Conservation (phyloP, 2,329 filamentous ascomycete genomes). For the Pyricularia grisea region DNA sequence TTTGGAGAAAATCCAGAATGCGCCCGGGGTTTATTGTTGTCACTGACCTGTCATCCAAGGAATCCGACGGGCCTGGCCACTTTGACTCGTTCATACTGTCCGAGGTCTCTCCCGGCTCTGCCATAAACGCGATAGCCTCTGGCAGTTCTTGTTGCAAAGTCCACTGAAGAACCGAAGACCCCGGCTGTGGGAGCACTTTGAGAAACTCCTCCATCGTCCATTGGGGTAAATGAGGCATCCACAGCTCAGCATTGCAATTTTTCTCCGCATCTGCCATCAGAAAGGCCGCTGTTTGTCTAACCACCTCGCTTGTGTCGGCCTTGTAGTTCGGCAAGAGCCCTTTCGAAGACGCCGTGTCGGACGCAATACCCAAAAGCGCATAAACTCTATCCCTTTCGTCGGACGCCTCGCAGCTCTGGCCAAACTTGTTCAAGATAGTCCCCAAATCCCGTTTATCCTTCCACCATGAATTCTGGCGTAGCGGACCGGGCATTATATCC, state of each 20-base stretch:
- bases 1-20: background rate
- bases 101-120: background rate
- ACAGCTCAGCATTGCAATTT: background rate
- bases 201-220: background rate
- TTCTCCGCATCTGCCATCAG: background rate
- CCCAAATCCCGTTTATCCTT: background rate
- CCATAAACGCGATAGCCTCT: background rate
- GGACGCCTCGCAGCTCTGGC: background rate
- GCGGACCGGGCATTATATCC: background rate
- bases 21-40: background rate
- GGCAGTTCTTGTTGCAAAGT: background rate
- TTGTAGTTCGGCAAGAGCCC: background rate
- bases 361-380: background rate
- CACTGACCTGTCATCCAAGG: background rate
- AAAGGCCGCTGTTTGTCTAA: background rate
- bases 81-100: background rate
- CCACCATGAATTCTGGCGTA: background rate
- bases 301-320: background rate
- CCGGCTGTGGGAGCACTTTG: background rate
- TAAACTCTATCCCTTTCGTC: background rate
- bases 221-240: background rate
- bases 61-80: background rate
- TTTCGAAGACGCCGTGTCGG: background rate
- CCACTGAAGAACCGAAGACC: background rate
- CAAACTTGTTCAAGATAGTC: background rate